Evolutionary conservation across 352 stramenopile genomes (phyloP).

Genomic region (Phytophthora foliorum): DNA sequence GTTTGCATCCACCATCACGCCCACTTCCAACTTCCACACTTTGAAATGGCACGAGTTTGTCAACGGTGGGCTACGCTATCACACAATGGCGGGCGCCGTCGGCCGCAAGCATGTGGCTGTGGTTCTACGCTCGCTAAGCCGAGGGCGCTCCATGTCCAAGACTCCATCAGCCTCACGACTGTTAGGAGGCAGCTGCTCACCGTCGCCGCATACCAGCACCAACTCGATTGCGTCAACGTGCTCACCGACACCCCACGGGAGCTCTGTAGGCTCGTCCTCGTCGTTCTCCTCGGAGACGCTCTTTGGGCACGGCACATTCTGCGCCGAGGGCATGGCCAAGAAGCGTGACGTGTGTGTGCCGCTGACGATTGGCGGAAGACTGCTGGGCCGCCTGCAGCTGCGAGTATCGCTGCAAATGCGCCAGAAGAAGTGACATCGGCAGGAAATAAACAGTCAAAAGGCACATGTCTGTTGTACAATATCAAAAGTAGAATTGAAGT

Average conservation of each 20-base stretch:
- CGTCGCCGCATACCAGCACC: slow-evolving; percentile 35
- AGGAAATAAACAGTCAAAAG: slow-evolving; percentile 22
- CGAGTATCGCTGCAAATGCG: slow-evolving; percentile 65
- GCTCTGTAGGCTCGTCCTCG: slow-evolving; percentile 30
- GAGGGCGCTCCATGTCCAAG: slow-evolving; percentile 41
- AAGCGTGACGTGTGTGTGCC: slow-evolving; percentile 67
- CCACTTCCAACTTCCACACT: slow-evolving; percentile 78
- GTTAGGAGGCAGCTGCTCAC: slow-evolving; percentile 33
- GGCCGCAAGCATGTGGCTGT: slow-evolving; percentile 77
- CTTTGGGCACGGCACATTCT: slow-evolving; percentile 77
- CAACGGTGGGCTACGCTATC: slow-evolving; percentile 69
- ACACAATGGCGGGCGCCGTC: slow-evolving; percentile 55
- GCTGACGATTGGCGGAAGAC: slow-evolving; percentile 68
- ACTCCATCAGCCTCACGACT: slow-evolving; percentile 41
- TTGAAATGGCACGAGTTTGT: slow-evolving; percentile 82
- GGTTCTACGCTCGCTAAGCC: slow-evolving; percentile 51
- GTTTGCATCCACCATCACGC: slow-evolving; percentile 60
- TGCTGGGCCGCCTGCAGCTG: slow-evolving; percentile 69
- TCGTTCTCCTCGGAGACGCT: slow-evolving; percentile 51
- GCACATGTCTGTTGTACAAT: background rate
- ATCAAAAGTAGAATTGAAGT: background rate
- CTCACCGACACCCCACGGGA: slow-evolving; percentile 39
- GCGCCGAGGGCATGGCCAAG: slow-evolving; percentile 55
- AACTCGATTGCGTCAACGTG: slow-evolving; percentile 41
- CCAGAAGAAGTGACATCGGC: slow-evolving; percentile 32